Evolutionary conservation across 345 rosid species (phyloP), one percentile per base, ranked within the genome.

Genomic region (Dovyalis caffra): DNA sequence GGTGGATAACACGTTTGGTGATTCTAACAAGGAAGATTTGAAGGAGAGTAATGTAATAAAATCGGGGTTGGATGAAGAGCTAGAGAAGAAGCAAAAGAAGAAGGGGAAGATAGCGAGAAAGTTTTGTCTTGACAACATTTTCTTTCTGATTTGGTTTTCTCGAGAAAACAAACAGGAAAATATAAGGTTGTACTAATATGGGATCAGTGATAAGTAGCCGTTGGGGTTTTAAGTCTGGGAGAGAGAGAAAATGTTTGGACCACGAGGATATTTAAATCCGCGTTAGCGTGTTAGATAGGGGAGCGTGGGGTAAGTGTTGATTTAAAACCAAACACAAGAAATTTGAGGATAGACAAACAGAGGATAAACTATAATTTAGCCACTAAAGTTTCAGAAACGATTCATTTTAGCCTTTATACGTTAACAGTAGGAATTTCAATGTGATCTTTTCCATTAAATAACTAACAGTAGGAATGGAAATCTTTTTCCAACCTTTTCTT

Each of bases 1-100:
- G 38, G 77, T 67, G 40, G 79, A 73, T 3, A 86, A 81, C 26
- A 73, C 38, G 62, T 64, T 35, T 8, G 73, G 20, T 29, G 78
- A 28, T 65, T 26, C 74, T 4, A 63, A 34, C 26, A 77, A 66
- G 5, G 79, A 72, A 23, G 37, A 18, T 32, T 66, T n/a, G 68
- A 64, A 11, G 34, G 66, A 64, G 62, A 66, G 5, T 0, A 26
- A 11, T 14, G 37, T 20, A 57, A 20, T 47, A 21, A 35, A 58
- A 63, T 79, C 79, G 1, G 78, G 47, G 26, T 25, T 34, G 10
- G 82, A 78, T 26, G 32, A 21, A 23, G 72, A 69, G 38, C 28
- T 26, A 15, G 77, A 64, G 64, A 68, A 2, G 1, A 72, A n/a
- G 57, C 78, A 62, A 67, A 74, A 29, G 47, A 73, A 63, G 43